phyloP scores from a whole-genome alignment of 2,329 filamentous ascomycete genomes.

The Cryphonectria carpinicola region DNA sequence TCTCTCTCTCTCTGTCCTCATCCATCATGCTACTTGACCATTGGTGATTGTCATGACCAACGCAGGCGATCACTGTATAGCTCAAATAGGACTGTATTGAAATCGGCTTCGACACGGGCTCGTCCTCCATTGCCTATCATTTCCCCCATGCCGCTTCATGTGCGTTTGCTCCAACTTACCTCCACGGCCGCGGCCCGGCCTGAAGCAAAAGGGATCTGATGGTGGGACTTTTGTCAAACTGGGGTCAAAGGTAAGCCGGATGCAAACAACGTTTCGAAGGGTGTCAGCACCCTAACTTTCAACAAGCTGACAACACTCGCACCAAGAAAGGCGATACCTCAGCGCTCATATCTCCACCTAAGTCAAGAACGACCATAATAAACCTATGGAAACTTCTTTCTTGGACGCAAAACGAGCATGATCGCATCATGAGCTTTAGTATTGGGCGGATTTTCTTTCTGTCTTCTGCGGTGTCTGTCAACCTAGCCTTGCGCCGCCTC shows the following conservation, averaged over 20 bases:
- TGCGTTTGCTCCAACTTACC: neutral
- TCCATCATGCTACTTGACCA: neutral
- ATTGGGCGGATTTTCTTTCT: neutral
- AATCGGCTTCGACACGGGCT: neutral
- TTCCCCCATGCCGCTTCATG: neutral
- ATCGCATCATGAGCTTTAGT: neutral
- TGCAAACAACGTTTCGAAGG: neutral
- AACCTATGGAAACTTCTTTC: neutral
- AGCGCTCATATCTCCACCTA: neutral
- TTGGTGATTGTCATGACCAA: neutral
- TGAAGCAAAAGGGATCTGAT: neutral
- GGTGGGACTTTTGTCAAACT: neutral
- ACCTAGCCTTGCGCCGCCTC: neutral
- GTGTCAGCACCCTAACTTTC: neutral
- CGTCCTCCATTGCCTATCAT: neutral
- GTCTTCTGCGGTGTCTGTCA: neutral
- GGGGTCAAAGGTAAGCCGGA: neutral
- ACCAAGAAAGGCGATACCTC: neutral
- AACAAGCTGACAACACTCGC: slow-evolving; percentile 5
- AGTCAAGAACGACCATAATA: neutral
- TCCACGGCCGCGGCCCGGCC: neutral
- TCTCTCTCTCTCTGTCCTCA: neutral
- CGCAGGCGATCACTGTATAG: neutral
- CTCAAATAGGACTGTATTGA: neutral
- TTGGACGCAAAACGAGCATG: neutral